Evolutionary conservation across 2,329 filamentous ascomycete species (phyloP), one percentile per base, ranked within the genome.

Genomic region (Hypoxylon sp.): DNA sequence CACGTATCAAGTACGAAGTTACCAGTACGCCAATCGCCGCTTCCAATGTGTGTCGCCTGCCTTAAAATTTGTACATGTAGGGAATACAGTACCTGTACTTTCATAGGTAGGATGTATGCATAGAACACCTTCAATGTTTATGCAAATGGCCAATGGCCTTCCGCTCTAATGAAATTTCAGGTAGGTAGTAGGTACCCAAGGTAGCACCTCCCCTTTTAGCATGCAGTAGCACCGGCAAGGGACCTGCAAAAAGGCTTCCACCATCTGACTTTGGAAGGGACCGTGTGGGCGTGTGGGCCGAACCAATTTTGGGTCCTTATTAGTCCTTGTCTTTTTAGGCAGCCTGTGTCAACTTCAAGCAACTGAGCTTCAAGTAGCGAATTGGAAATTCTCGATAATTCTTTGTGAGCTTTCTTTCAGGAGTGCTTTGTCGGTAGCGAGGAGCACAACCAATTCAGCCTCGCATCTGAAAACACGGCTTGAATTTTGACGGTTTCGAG

Each of bases 221-320:
- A 55, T 52, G 62, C 62, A 57, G 55, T 58, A 62, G 63, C 32
- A 65, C 62, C 44, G 59, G 47, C 52, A 64, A 64, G 62, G 62
- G 57, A 57, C 54, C 56, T 51, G 35, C 24, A 15, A 51, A 55
- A 61, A 61, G 17, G 64, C 55, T 70, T 62, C 67, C 64, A 70
- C 60, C 29, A 59, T 61, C 24, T 61, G 52, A 67, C 60, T 67
- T 65, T 54, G 47, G 44, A 67, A 52, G 65, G 68, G 52, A 19
- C 44, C 29, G 11, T n/a, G 65, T 68, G 65, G 68, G 46, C 29
- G 11, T n/a, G 65, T 68, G 65, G 68, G 46, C 52, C 68, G 58
- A 63, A 35, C 65, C 68, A 63, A 59, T 46, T 57, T 64, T 59
- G 50, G 54, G 8, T 19, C 24, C 44, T 47, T 35, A 46, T 57